phyloP scores from a whole-genome alignment of 2,329 filamentous ascomycete genomes.

The Mycosphaerella sp. region DNA sequence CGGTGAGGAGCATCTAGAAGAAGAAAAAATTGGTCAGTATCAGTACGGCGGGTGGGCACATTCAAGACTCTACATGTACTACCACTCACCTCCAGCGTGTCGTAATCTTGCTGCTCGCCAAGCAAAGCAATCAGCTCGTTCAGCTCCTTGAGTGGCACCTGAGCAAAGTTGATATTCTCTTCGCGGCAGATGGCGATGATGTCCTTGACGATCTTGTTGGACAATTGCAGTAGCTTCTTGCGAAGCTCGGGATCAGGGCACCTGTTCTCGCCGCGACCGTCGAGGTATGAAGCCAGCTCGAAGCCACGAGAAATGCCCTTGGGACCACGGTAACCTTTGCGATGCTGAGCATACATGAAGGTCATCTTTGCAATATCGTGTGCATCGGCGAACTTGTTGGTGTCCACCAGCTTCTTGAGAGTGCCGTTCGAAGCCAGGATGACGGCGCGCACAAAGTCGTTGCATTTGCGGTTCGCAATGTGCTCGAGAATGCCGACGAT shows the following conservation, averaged over 20 bases:
- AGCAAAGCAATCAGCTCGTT: constrained; percentile 43
- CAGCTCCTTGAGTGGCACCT: constrained; percentile 42
- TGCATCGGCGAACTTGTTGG: constrained; percentile 37
- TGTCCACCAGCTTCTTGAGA: constrained; percentile 34
- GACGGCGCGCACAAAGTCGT: constrained; percentile 37
- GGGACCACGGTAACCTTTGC: constrained; percentile 38
- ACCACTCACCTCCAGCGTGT: constrained; percentile 39
- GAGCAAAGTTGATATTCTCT: constrained; percentile 41
- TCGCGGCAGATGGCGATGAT: constrained; percentile 41
- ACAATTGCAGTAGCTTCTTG: constrained; percentile 35
- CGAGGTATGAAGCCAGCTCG: constrained; percentile 42
- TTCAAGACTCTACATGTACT: neutral
- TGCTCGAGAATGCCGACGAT: constrained; percentile 39
- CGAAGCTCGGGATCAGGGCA: constrained; percentile 33
- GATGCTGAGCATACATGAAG: constrained; percentile 40
- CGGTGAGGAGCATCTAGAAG: constrained; percentile 33
- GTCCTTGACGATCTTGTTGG: constrained; percentile 37
- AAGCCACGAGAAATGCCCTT: constrained; percentile 41
- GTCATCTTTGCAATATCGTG: constrained; percentile 41
- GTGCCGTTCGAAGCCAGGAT: constrained; percentile 37
- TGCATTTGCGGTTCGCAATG: constrained; percentile 35
- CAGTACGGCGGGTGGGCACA: neutral
- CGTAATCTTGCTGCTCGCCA: constrained; percentile 44
- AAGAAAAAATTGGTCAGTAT: neutral
- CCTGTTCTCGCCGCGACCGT: constrained; percentile 37